These are phyloP conservation scores for Leucoagaricus sp. DNA, from an alignment of 1,284 basidiomycete species.

Conservation along the genomic window DNA sequence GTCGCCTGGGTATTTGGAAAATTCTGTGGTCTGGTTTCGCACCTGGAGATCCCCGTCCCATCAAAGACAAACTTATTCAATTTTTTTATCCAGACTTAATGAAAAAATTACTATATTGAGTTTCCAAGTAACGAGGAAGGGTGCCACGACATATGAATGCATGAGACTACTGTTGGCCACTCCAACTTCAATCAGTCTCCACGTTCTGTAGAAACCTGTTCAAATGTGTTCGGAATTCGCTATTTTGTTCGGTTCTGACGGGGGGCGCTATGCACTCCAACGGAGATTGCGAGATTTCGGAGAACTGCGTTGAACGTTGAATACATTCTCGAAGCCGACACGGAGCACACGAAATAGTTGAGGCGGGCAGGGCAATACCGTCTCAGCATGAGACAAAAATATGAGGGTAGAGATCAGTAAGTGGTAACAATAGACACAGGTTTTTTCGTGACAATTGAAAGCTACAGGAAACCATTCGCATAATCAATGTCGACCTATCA, in stretches of 20 bases:
- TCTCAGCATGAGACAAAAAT: neutral
- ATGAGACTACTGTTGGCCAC: neutral
- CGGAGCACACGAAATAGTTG: constrained; percentile 10
- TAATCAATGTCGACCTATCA: neutral
- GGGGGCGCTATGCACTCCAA: neutral
- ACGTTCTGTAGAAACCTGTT: neutral
- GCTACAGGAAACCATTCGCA: neutral
- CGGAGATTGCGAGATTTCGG: constrained; percentile 13
- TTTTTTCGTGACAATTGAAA: neutral
- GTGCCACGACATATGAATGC: neutral
- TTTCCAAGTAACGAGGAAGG: neutral
- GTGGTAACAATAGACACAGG: constrained; percentile 6
- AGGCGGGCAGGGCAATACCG: neutral
- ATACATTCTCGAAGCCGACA: constrained; percentile 11
- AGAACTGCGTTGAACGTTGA: neutral
- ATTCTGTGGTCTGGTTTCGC: neutral
- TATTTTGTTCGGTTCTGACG: neutral
- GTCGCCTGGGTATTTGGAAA: neutral
- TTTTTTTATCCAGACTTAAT: no score
- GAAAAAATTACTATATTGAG: neutral
- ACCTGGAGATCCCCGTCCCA: neutral
- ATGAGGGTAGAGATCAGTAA: neutral
- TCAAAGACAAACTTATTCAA: neutral
- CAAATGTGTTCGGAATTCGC: neutral
- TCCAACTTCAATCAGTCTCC: neutral